Evolutionary conservation across 345 rosid species (phyloP).

Genomic region (Eucalyptus victrix): DNA sequence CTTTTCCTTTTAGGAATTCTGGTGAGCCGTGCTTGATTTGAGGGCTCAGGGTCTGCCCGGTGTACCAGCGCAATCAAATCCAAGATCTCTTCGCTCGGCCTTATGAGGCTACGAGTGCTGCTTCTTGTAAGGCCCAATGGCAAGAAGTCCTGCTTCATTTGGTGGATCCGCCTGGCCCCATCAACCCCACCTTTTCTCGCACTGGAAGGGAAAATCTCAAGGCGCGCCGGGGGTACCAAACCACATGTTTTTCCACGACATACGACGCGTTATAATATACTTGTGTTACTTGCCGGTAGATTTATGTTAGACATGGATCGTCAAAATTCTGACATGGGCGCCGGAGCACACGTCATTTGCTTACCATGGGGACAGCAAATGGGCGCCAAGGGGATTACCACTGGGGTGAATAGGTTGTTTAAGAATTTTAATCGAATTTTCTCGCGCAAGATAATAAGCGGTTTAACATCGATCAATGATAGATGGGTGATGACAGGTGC

Average conservation of each 20-base stretch:
- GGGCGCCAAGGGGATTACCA: rapidly evolving
- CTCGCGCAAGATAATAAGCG: rapidly evolving
- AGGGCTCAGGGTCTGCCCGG: background rate
- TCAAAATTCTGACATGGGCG: background rate
- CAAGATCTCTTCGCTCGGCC: background rate
- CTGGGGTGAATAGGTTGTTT: background rate
- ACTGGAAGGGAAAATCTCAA: background rate
- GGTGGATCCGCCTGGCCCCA: background rate
- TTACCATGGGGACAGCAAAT: background rate
- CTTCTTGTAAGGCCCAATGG: background rate
- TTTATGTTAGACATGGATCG: background rate
- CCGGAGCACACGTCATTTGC: too few relatives aligned
- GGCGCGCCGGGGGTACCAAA: background rate
- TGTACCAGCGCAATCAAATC: background rate
- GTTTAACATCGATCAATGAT: background rate
- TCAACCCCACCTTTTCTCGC: background rate
- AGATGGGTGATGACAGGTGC: rapidly evolving
- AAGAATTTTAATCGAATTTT: background rate
- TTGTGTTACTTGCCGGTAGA: background rate
- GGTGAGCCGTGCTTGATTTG: background rate
- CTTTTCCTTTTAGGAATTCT: background rate
- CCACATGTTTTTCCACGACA: background rate
- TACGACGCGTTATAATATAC: background rate
- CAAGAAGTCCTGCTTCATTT: background rate
- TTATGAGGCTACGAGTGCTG: background rate